Base-by-base conservation (phyloP, 139 green algal species). In the Chlorella sorokiniana region DNA sequence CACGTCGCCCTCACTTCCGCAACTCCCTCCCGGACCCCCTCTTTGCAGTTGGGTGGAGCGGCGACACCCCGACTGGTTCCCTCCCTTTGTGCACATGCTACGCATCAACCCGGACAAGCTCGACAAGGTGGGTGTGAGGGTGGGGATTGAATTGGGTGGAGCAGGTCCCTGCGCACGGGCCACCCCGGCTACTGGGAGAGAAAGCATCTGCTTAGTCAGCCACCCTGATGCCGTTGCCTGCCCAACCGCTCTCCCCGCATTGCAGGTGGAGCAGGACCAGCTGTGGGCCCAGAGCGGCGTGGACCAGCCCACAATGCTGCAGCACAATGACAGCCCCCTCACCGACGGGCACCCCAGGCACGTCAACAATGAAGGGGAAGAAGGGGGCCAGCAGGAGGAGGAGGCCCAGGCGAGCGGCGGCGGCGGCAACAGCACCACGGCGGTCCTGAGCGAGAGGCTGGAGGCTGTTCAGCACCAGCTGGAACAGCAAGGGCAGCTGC, bases 91-190 rank as follows among this genome's bases (percentile, higher is more conserved):
- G 2, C 82, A 86, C 73, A 69, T 83, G 20, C 82, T 86, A 31
- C 48, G 82, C 25, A 76, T 86, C 54, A 69, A 83, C 54, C 82
- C 82, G 14, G 68, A 78, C 41, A 78, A 70, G 35, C 82, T 86
- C 42, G 82, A 86, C 42, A 27, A 8, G 42, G 76, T 86, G 69
- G 5, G 59, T 27, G 27, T 42, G 7, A 4, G 29, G 27, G 9
- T 8, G 35, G 25, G 4, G 8, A 25, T 51, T 6, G 41, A 8
- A 0, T 25, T 2, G 25, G 40, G n/a, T 33, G n/a, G 3, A 51
- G 76, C n/a, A n/a, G n/a, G n/a, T n/a, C n/a, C n/a, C n/a, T n/a
- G n/a, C n/a, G n/a, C n/a, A n/a, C n/a, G n/a, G n/a, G n/a, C n/a
- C n/a, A n/a, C n/a, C n/a, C n/a, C n/a, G n/a, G n/a, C n/a, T n/a